A percentile compares a stretch with the other conserved stretches of the same genome.
Conservation (phyloP, 2,329 filamentous ascomycete genomes). For the Fusarium globosum region DNA sequence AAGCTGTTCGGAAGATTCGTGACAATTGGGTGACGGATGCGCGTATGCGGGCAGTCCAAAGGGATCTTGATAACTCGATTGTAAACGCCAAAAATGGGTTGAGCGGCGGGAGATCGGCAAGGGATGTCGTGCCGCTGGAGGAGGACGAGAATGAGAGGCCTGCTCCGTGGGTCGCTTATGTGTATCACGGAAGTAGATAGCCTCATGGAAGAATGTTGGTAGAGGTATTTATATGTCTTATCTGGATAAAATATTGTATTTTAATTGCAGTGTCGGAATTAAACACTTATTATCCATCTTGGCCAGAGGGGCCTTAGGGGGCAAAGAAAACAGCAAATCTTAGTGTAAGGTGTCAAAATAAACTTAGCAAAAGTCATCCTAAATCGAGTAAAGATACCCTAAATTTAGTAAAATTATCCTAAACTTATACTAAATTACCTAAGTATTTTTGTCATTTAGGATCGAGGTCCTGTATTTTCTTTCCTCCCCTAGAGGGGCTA, state of each 20-base stretch:
- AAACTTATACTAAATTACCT: too few species aligned
- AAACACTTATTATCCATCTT: neutral
- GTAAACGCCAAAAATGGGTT: fast-evolving
- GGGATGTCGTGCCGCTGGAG: neutral
- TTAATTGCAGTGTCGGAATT: neutral
- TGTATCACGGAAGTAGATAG: neutral
- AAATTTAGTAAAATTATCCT: too few species aligned
- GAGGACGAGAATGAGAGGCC: neutral
- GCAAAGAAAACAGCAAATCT: too few species aligned
- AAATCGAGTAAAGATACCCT: too few species aligned
- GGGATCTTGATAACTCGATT: fast-evolving
- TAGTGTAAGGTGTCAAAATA: too few species aligned
- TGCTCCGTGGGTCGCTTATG: neutral
- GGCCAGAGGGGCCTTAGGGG: too few species aligned
- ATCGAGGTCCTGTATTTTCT: too few species aligned
- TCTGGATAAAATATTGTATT: neutral
- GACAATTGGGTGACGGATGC: neutral
- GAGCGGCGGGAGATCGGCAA: fast-evolving
- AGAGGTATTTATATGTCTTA: neutral
- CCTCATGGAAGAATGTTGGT: fast-evolving
- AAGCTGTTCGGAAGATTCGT: neutral
- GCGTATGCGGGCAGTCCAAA: neutral
- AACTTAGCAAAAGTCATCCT: too few species aligned
- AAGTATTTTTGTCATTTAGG: too few species aligned
- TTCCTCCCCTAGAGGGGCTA: too few species aligned